Percentiles rank a stretch among this genome's conserved stretches.
These are phyloP conservation scores for Skeletonema tropicum DNA, from an alignment of 108 stramenopile species.

Conservation along the genomic window DNA sequence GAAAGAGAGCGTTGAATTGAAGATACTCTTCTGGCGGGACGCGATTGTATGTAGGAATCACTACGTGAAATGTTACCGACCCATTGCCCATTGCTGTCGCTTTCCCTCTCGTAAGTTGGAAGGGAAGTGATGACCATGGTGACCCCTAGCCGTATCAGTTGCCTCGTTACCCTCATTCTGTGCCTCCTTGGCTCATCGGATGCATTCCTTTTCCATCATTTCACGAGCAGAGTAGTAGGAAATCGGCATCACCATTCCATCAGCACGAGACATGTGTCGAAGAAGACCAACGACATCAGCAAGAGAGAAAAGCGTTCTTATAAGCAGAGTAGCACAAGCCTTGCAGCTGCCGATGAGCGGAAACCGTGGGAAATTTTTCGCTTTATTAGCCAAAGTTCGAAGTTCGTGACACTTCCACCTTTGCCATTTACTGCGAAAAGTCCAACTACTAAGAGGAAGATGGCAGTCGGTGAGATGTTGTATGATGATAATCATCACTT, in stretches of 20 bases:
- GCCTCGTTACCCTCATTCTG: not conserved
- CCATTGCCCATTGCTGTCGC: too few species aligned
- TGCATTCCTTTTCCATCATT: not conserved
- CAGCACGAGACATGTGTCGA: not conserved
- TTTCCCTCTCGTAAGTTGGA: too few species aligned
- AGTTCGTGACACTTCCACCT: constrained; percentile 57
- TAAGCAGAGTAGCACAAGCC: not conserved
- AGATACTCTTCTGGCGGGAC: too few species aligned
- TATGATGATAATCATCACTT: not conserved
- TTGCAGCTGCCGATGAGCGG: constrained; percentile 12
- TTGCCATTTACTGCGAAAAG: constrained; percentile 39
- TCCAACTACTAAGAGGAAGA: constrained; percentile 1
- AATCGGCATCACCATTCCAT: too few species aligned
- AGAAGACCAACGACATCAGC: not conserved
- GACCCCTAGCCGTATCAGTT: too few species aligned
- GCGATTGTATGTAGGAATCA: too few species aligned
- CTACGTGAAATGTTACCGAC: too few species aligned
- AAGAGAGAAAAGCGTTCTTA: not conserved
- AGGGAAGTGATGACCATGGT: too few species aligned
- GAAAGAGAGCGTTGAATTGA: too few species aligned
- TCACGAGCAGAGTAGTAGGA: not conserved
- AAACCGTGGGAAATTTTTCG: constrained; percentile 71
- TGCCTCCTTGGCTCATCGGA: not conserved
- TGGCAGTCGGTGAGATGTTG: constrained; percentile 24
- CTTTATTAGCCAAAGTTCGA: constrained; percentile 75